These are phyloP conservation scores for Fusarium torreyae DNA, from an alignment of 2,329 filamentous ascomycete genomes.

Conservation along the genomic window DNA sequence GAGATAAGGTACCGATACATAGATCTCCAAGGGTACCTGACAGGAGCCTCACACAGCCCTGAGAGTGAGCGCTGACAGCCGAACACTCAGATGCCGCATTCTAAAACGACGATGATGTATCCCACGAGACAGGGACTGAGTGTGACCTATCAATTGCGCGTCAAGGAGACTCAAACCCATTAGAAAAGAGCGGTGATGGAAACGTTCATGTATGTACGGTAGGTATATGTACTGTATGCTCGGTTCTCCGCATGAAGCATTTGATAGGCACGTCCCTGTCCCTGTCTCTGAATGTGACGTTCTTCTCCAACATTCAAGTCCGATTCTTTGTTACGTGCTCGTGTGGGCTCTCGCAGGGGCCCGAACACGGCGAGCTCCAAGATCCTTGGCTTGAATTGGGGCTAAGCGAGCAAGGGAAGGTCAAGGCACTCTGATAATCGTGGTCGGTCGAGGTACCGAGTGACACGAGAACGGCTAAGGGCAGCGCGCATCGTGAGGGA, in stretches of 20 bases:
- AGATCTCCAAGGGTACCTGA: constrained; percentile 22
- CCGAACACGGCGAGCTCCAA: constrained; percentile 42
- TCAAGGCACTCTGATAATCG: constrained; percentile 13
- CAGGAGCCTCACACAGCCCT: constrained; percentile 25
- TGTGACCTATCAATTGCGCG: constrained; percentile 10
- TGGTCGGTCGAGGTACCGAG: constrained; percentile 32
- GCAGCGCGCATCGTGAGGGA: constrained; percentile 3
- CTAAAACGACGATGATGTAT: constrained; percentile 34
- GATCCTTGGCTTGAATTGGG: constrained; percentile 42
- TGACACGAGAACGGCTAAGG: constrained; percentile 37
- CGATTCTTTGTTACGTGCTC: constrained; percentile 46
- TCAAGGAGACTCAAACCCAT: constrained; percentile 2
- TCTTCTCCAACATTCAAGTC: constrained; percentile 42
- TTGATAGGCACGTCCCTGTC: constrained; percentile 33
- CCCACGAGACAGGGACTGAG: constrained; percentile 14
- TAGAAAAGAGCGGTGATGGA: constrained; percentile 42
- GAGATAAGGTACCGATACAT: constrained; percentile 43
- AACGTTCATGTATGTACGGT: constrained; percentile 1
- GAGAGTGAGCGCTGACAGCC: constrained; percentile 24
- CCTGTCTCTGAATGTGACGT: constrained; percentile 39
- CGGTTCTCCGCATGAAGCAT: constrained; percentile 36
- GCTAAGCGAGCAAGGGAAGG: constrained; percentile 43
- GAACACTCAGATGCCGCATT: constrained; percentile 29
- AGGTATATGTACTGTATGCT: constrained; percentile 7
- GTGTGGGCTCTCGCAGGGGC: constrained; percentile 45